A percentile compares a stretch with the other conserved stretches of the same genome.
These are phyloP conservation scores for Fusarium veterinarium DNA, from an alignment of 2,329 filamentous ascomycete species.

Conservation along the genomic window DNA sequence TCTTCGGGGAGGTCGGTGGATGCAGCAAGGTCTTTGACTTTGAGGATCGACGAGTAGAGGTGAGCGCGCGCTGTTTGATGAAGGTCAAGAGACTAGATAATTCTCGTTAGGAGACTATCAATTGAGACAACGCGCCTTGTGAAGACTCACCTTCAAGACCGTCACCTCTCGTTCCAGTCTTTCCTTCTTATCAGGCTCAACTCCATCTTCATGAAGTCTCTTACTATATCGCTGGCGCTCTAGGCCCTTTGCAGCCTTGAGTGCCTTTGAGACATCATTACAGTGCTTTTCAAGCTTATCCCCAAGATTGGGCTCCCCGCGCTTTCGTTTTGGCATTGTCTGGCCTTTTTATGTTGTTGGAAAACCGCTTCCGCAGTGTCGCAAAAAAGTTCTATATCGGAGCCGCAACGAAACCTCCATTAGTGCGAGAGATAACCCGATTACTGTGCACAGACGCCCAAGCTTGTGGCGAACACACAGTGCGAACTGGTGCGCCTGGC, in stretches of 20 bases:
- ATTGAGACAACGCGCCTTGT: neutral
- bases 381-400: constrained; percentile 36
- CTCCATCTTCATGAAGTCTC: constrained; percentile 61
- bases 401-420: constrained; percentile 57
- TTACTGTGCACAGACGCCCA: neutral
- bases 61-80: constrained; percentile 68
- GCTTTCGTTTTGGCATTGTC: constrained; percentile 69
- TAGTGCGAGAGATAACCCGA: constrained; percentile 57
- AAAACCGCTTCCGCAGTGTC: constrained; percentile 26
- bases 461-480: neutral
- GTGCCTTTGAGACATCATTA: constrained; percentile 71
- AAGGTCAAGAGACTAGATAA: constrained; percentile 64
- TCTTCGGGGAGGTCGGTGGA: constrained; percentile 62
- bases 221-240: constrained; percentile 82
- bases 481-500: constrained; percentile 16
- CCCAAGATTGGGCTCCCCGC: constrained; percentile 58
- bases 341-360: constrained; percentile 28
- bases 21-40: constrained; percentile 64
- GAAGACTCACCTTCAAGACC: constrained; percentile 62
- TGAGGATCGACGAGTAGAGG: constrained; percentile 65
- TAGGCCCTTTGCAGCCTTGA: constrained; percentile 80
- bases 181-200: constrained; percentile 61
- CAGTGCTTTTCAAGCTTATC: constrained; percentile 65
- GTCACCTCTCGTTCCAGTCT: constrained; percentile 71
- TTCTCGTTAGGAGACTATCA: neutral